phyloP scores from a whole-genome alignment of 1,284 basidiomycete genomes.

The Trichosporon asahii region DNA sequence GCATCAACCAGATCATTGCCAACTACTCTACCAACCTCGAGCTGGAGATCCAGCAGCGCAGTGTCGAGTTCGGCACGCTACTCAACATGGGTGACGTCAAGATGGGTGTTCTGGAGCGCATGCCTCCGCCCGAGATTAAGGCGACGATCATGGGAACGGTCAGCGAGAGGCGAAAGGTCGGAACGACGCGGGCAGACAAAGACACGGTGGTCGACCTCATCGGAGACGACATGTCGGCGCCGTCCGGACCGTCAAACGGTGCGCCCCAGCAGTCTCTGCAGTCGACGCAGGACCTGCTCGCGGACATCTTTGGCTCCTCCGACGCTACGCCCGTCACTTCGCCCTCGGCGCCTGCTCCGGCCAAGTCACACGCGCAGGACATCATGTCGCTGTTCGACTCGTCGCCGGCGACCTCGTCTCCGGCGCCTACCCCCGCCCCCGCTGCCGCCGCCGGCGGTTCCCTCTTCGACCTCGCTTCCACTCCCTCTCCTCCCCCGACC shows the following conservation, averaged over 20 bases:
- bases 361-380: slow-evolving; percentile 61
- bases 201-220: slow-evolving; percentile 70
- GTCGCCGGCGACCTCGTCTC: slow-evolving; percentile 31
- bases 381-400: slow-evolving; percentile 85
- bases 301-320: slow-evolving; percentile 81
- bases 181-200: slow-evolving; percentile 72
- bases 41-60: slow-evolving; percentile 91
- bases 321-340: slow-evolving; percentile 24
- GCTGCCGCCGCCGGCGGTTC: slow-evolving; percentile 40
- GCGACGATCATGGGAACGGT: slow-evolving; percentile 89
- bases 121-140: slow-evolving; percentile 96
- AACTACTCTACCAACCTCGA: slow-evolving; percentile 80
- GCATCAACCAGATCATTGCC: slow-evolving; percentile 70
- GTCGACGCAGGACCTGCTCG: slow-evolving; percentile 82
- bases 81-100: slow-evolving; percentile 69
- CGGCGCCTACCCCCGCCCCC: slow-evolving; percentile 31
- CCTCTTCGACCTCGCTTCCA: slow-evolving; percentile 43
- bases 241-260: slow-evolving; percentile 32
- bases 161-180: slow-evolving; percentile 86
- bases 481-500: slow-evolving; percentile 16
- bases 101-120: slow-evolving; percentile 90
- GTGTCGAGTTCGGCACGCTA: slow-evolving; percentile 88
- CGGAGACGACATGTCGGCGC: slow-evolving; percentile 65
- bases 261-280: slow-evolving; percentile 54
- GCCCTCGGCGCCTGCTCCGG: slow-evolving; percentile 49